Evolutionary conservation across 805 yeast genomes (phyloP).

Genomic region (Kurtzmaniella cleridarum): DNA sequence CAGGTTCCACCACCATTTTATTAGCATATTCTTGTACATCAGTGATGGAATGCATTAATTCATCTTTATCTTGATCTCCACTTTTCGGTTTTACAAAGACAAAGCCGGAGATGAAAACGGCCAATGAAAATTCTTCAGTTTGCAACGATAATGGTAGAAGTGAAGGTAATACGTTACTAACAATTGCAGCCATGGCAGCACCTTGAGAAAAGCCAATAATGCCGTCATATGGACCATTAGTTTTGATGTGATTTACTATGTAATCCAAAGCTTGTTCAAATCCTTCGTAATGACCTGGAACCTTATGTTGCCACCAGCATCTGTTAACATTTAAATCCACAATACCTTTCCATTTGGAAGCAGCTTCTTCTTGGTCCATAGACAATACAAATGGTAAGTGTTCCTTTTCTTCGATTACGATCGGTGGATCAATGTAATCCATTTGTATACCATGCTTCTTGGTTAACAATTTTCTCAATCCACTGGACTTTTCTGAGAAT

Average conservation of each 20-base stretch:
- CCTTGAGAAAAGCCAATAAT: slow-evolving; percentile 41
- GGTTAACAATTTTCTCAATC: slow-evolving; percentile 22
- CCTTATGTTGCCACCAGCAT: slow-evolving; percentile 32
- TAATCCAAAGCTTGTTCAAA: slow-evolving; percentile 21
- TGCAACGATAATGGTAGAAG: slow-evolving; percentile 11
- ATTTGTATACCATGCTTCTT: slow-evolving; percentile 21
- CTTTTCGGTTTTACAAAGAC: slow-evolving; percentile 20
- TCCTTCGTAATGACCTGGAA: slow-evolving; percentile 18
- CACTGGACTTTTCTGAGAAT: slow-evolving; percentile 29
- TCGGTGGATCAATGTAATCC: slow-evolving; percentile 32
- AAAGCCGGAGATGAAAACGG: slow-evolving; percentile 30
- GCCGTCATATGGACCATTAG: slow-evolving; percentile 39
- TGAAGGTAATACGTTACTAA: slow-evolving; percentile 18
- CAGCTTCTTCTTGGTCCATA: slow-evolving; percentile 19
- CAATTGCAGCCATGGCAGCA: slow-evolving; percentile 31
- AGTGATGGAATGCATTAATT: slow-evolving; percentile 14
- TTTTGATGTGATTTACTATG: slow-evolving; percentile 20
- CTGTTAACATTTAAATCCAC: slow-evolving; percentile 24
- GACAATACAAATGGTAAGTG: slow-evolving; percentile 26
- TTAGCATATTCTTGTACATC: slow-evolving; percentile 17
- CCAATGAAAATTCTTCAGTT: slow-evolving; percentile 16
- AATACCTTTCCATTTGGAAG: slow-evolving; percentile 24
- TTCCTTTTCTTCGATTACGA: slow-evolving; percentile 15
- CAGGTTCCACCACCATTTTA: slow-evolving; percentile 15
- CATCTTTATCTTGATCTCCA: slow-evolving; percentile 10